Conservation (phyloP, 257 asterid species). For the Cordia subcordata region DNA sequence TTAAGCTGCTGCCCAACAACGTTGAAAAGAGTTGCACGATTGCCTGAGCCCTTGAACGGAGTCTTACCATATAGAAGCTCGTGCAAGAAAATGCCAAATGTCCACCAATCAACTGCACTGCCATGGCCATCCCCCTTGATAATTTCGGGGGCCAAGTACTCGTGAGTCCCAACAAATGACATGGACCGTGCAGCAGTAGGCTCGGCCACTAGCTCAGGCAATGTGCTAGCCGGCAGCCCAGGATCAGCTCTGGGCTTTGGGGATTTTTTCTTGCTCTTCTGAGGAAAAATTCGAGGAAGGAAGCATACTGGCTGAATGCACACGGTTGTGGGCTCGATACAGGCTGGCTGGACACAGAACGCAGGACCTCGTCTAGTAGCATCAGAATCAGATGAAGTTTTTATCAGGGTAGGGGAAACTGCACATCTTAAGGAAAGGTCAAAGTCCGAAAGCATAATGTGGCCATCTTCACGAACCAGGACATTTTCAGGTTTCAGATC, state of each 20-base stretch:
- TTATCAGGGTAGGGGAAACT: conserved; percentile 31
- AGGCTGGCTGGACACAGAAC: conserved; percentile 27
- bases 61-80: conserved; percentile 33
- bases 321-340: conserved; percentile 25
- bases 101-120: conserved; percentile 43
- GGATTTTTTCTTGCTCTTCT: conserved; percentile 25
- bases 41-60: conserved; percentile 34
- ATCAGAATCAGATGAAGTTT: conserved; percentile 17
- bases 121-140: conserved; percentile 42
- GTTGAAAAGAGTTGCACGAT: conserved; percentile 33
- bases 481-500: conserved; percentile 35
- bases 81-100: conserved; percentile 32
- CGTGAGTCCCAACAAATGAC: conserved; percentile 37
- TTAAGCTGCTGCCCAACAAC: conserved; percentile 34
- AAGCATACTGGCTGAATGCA: conserved; percentile 36
- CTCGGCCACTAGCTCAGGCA: conserved; percentile 33
- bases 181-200: conserved; percentile 36
- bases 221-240: conserved; percentile 16
- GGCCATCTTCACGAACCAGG: conserved; percentile 36
- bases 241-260: conserved; percentile 12
- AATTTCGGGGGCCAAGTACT: conserved; percentile 36
- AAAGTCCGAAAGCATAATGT: conserved; percentile 35
- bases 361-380: conserved; percentile 28
- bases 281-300: conserved; percentile 26
- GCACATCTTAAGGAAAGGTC: conserved; percentile 34